Base-by-base conservation (phyloP, 352 stramenopile genomes). In the Plasmopara muralis region DNA sequence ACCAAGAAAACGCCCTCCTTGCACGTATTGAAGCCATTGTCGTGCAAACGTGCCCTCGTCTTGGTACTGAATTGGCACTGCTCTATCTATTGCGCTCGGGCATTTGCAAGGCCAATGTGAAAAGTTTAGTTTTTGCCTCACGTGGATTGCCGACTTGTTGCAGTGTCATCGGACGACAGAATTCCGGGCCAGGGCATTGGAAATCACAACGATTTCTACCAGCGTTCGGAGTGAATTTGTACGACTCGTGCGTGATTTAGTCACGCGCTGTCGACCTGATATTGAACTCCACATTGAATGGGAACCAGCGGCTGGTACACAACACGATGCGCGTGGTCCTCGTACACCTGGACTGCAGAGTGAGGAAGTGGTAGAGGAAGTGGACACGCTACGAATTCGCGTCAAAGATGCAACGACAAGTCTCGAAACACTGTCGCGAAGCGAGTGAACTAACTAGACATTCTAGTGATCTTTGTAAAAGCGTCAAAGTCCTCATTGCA, bases 111-210 rank as follows among this genome's bases (percentile, higher is more conserved):
- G 75, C 65, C 53, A 89, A 87, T 43, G 59, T 87, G 14, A 89
- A 89, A 51, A 89, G 57, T 89, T 84, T 33, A 85, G 72, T 43
- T 89, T 89, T 48, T 89, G 75, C 35, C 66, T 89, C 29, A 89
- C 77, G 29, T 89, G 78, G 78, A 87, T 89, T 54, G 76, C 74
- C 43, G 75, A 87, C 52, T 40, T 89, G 41, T 46, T 89, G 12
- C 66, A 83, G 35, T 86, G 78, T 49, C 71, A 72, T 39, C 66
- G 71, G 9, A 84, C 76, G 13, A 80, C 66, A 13, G 78, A 87
- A 44, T 61, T 89, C 13, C 66, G 76, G 7, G 78, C 78, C 5
- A 64, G 74, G 4, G 78, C 78, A 18, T 58, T 89, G 31, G 78
- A 87, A 58, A 86, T 89, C 50, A 80, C 78, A 16, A 69, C 86